Conservation (phyloP, 352 stramenopile species). For the Globisporangium recalcitrans region DNA sequence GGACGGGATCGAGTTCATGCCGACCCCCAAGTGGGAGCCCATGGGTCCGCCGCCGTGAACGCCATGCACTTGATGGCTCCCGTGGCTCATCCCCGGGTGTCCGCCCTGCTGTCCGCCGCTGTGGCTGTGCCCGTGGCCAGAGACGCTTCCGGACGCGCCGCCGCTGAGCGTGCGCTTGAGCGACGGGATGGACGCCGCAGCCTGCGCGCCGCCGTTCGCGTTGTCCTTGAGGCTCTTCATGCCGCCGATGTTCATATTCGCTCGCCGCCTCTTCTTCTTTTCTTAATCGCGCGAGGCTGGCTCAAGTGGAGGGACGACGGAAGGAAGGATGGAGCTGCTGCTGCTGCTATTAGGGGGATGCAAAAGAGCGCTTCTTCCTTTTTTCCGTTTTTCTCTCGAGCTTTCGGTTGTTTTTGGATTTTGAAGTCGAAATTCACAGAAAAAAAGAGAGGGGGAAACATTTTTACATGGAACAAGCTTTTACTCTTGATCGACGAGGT, state of each 20-base stretch:
- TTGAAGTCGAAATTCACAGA: not conserved
- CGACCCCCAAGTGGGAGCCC: slow-evolving; percentile 43
- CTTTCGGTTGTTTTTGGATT: not conserved
- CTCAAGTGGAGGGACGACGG: not conserved
- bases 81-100: slow-evolving; percentile 22
- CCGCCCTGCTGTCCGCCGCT: slow-evolving; percentile 15
- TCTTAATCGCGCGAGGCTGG: not conserved
- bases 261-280: not conserved
- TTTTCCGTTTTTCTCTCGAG: slow-evolving; percentile 1
- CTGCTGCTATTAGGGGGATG: slow-evolving; percentile 2
- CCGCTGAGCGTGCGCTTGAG: slow-evolving; percentile 83
- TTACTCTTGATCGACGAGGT: too few species aligned
- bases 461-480: too few species aligned
- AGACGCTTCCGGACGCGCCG: slow-evolving; percentile 30
- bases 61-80: slow-evolving; percentile 11
- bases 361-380: slow-evolving; percentile 8
- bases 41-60: slow-evolving; percentile 2
- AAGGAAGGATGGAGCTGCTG: not conserved
- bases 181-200: slow-evolving; percentile 64
- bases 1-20: slow-evolving; percentile 76
- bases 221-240: slow-evolving; percentile 73
- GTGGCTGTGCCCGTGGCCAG: slow-evolving; percentile 12
- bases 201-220: slow-evolving; percentile 34
- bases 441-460: not conserved
- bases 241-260: slow-evolving; percentile 62